Conservation (phyloP, 2,329 filamentous ascomycete species). For the Fusarium mundagurra region DNA sequence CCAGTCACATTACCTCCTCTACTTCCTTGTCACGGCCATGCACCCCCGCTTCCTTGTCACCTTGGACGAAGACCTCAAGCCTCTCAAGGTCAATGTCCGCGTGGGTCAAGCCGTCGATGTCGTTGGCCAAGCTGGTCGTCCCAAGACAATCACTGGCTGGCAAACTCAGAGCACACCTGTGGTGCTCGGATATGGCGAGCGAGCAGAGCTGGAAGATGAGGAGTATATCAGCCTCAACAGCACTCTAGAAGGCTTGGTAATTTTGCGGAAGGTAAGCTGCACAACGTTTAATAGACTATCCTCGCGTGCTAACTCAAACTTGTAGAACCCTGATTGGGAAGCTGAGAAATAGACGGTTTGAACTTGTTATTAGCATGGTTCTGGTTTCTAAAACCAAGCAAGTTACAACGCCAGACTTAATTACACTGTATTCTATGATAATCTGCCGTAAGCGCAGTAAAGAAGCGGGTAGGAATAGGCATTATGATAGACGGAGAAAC, state of each 20-base stretch:
- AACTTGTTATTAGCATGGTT: constrained; percentile 33
- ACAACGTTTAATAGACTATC: background rate
- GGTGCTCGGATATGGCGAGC: constrained; percentile 90
- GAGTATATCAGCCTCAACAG: constrained; percentile 93
- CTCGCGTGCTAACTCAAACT: constrained; percentile 22
- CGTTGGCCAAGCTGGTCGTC: constrained; percentile 93
- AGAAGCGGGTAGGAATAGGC: constrained; percentile 26
- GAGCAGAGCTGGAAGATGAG: constrained; percentile 96
- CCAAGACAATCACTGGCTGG: constrained; percentile 99
- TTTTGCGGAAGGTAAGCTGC: constrained; percentile 87
- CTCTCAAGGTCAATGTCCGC: constrained; percentile 92
- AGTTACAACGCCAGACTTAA: constrained; percentile 37
- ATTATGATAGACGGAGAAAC: constrained; percentile 45
- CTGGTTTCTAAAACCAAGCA: constrained; percentile 25
- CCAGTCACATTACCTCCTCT: constrained; percentile 88
- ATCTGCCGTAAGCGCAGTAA: constrained; percentile 43
- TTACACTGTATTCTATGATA: constrained; percentile 49
- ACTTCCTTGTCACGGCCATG: constrained; percentile 97
- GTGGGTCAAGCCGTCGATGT: constrained; percentile 98
- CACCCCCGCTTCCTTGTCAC: constrained; percentile 96
- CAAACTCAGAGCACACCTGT: constrained; percentile 99
- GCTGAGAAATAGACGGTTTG: constrained; percentile 48
- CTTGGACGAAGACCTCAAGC: constrained; percentile 92
- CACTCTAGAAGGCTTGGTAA: constrained; percentile 93
- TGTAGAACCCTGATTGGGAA: constrained; percentile 54